Conservation (phyloP, 176 grass and related monocot species). For the Triticum turgidum region DNA sequence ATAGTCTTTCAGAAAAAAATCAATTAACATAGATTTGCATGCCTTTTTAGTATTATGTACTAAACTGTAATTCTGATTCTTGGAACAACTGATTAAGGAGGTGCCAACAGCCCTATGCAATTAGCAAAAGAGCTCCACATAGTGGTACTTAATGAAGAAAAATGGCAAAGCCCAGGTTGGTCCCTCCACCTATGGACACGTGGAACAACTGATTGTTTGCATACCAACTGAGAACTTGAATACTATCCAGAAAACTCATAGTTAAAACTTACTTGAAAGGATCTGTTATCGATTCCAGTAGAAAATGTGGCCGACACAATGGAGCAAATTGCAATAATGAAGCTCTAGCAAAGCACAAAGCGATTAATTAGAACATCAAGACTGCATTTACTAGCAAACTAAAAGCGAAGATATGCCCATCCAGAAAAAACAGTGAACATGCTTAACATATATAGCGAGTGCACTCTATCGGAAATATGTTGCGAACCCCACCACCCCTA, state of each 20-base stretch:
- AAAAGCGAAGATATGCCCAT: too few relatives aligned
- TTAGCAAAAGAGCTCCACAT: neutral
- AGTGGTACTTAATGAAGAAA: neutral
- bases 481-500: neutral
- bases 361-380: neutral
- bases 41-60: neutral
- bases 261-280: slow-evolving; percentile 58
- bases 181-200: neutral
- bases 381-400: neutral
- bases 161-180: neutral
- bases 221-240: neutral
- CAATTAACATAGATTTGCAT: neutral
- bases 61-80: neutral
- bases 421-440: neutral
- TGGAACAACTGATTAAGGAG: neutral
- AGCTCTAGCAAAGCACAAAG: slow-evolving; percentile 56
- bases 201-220: neutral
- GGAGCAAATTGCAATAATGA: slow-evolving; percentile 77
- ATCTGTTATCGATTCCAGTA: slow-evolving; percentile 76
- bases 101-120: neutral
- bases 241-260: neutral
- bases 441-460: neutral
- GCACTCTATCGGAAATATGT: neutral
- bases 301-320: slow-evolving; percentile 96
- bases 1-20: neutral